phyloP scores from a whole-genome alignment of 129 eudicot genomes.

The Ambrosia trifida region DNA sequence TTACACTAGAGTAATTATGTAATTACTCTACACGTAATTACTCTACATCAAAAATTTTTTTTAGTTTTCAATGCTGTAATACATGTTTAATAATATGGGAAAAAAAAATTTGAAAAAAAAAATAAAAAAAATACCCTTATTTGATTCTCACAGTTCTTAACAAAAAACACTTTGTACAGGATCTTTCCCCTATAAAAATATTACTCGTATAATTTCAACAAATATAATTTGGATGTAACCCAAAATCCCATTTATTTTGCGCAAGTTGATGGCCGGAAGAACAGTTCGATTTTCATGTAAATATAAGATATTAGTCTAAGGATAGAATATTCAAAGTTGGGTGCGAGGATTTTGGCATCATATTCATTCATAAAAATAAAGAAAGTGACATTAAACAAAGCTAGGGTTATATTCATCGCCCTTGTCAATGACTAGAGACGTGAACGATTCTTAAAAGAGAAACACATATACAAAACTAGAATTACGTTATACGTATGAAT shows the following conservation, averaged over 20 bases:
- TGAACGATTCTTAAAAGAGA: constrained; percentile 16
- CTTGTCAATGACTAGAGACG: constrained; percentile 23
- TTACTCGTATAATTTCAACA: background rate
- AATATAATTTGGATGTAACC: background rate
- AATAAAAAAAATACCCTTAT: too few relatives aligned
- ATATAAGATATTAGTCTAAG: background rate
- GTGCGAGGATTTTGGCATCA: constrained; percentile 26
- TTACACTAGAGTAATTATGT: too few relatives aligned
- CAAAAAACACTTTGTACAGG: too few relatives aligned
- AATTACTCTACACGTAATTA: too few relatives aligned
- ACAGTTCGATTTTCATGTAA: background rate
- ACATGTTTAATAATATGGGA: too few relatives aligned
- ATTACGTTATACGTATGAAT: constrained; percentile 17
- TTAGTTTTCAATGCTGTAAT: too few relatives aligned
- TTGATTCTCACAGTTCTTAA: too few relatives aligned
- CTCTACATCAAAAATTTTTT: too few relatives aligned
- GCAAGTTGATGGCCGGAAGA: too few relatives aligned
- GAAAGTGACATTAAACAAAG: constrained; percentile 23
- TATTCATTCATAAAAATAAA: background rate
- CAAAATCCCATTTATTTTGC: background rate
- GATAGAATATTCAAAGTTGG: constrained; percentile 29
- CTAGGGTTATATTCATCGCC: constrained; percentile 11
- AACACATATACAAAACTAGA: constrained; percentile 1
- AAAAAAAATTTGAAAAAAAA: too few relatives aligned
- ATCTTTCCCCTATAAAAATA: too few relatives aligned